Evolutionary conservation across 768 basidiomycete species (phyloP).

Genomic region (Tephrocybe sp.): DNA sequence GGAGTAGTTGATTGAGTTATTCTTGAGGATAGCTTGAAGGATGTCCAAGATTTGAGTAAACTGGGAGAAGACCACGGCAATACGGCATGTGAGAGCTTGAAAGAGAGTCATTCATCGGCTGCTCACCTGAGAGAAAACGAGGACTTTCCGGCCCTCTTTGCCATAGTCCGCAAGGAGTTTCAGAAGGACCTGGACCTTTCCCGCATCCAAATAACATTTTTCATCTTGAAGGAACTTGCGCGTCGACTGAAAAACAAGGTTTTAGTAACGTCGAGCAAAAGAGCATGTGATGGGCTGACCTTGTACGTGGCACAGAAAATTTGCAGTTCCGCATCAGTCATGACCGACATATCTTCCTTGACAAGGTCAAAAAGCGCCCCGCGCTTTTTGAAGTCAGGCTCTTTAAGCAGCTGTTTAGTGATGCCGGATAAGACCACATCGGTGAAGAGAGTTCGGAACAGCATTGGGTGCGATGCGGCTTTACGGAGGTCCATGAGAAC

Average conservation of each 20-base stretch:
- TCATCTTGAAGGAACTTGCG: constrained; percentile 74
- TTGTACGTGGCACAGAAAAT: constrained; percentile 84
- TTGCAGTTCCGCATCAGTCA: constrained; percentile 97
- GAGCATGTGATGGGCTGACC: constrained; percentile 41
- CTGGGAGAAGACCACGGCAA: constrained; percentile 35
- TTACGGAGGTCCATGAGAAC: constrained; percentile 98
- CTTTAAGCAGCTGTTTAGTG: constrained; percentile 82
- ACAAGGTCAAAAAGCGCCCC: constrained; percentile 81
- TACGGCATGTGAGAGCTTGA: too few relatives aligned
- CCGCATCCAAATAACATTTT: constrained; percentile 80
- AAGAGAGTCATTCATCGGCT: too few relatives aligned
- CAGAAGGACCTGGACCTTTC: constrained; percentile 79
- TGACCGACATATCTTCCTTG: constrained; percentile 96
- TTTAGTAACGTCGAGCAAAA: not conserved
- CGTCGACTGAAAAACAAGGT: constrained; percentile 47
- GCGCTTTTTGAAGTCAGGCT: constrained; percentile 87
- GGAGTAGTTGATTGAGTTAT: constrained; percentile 71
- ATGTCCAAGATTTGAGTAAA: constrained; percentile 97
- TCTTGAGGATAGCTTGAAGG: constrained; percentile 77
- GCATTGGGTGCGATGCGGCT: constrained; percentile 94
- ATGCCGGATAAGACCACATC: constrained; percentile 74
- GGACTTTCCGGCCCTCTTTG: constrained; percentile 71
- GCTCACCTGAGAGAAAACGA: constrained; percentile 98
- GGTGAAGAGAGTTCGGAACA: constrained; percentile 85
- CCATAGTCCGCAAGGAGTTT: constrained; percentile 69